Percentiles rank a stretch among this genome's conserved stretches.
Evolutionary conservation across 2,329 filamentous ascomycete species (phyloP).

Genomic region (Fusarium domesticum): DNA sequence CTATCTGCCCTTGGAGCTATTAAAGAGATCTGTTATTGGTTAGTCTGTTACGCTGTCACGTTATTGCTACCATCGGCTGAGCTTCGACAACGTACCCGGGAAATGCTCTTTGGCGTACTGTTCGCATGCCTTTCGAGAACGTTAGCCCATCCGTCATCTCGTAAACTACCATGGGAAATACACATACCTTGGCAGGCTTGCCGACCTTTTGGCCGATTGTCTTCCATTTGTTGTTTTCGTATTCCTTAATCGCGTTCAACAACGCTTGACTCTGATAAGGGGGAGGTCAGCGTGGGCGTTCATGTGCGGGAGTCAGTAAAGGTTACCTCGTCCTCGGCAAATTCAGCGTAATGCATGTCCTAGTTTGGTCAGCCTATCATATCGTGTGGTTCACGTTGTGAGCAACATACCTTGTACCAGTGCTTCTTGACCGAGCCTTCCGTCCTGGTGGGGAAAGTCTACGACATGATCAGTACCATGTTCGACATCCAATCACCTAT

Average conservation of each 20-base stretch:
- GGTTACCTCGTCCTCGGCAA: slow-evolving; percentile 91
- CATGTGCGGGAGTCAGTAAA: slow-evolving; percentile 14
- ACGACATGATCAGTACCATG: slow-evolving; percentile 2
- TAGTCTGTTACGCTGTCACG: slow-evolving; percentile 27
- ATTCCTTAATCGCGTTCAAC: slow-evolving; percentile 94
- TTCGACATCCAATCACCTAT: not conserved
- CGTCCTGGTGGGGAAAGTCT: slow-evolving; percentile 90
- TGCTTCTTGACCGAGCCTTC: slow-evolving; percentile 99
- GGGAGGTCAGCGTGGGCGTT: slow-evolving; percentile 18
- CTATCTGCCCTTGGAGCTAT: slow-evolving; percentile 39
- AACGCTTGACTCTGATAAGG: slow-evolving; percentile 66
- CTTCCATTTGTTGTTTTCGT: slow-evolving; percentile 99
- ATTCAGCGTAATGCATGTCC: slow-evolving; percentile 99
- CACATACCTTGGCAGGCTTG: slow-evolving; percentile 81
- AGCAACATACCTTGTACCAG: slow-evolving; percentile 82
- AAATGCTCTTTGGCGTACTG: slow-evolving; percentile 98
- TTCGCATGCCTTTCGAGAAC: slow-evolving; percentile 43
- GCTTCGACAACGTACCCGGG: slow-evolving; percentile 44
- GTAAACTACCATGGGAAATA: not conserved
- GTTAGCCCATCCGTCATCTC: slow-evolving; percentile 1
- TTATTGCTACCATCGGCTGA: slow-evolving; percentile 22
- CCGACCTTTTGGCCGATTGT: slow-evolving; percentile 93
- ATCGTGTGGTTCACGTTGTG: not conserved
- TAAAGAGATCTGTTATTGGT: slow-evolving; percentile 38
- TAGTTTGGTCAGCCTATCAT: slow-evolving; percentile 34